Base-by-base conservation (phyloP, 1,139 yeast genomes). In the Zygosaccharomyces pseudobailii region DNA sequence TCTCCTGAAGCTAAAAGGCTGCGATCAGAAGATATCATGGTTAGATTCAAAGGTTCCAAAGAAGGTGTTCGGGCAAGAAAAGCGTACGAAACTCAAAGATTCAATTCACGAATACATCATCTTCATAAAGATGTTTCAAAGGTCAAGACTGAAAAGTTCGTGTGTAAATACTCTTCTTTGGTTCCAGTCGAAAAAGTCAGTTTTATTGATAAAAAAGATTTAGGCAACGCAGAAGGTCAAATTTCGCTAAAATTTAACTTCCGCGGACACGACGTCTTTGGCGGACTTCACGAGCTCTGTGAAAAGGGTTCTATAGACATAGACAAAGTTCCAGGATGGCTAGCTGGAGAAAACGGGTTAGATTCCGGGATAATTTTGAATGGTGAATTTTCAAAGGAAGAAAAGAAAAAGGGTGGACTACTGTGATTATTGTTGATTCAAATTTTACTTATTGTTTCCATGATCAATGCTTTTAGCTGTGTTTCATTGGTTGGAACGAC, bases 181-280 rank as follows among this genome's bases (percentile, higher is more conserved):
- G 43, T 54, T 10, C 61, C 66, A 2, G 58, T 55, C 6, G 51
- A 55, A 19, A 56, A 51, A 35, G 58, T 53, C 3, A 49, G 47
- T 5, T 61, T 56, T 39, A 48, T 45, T 4, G 31, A 57, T 10
- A 46, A 48, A 7, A 47, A 56, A 25, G 45, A 46, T 19, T 33
- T 46, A 38, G 43, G 53, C 32, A 53, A 54, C 40, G 40, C 50
- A 22, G 55, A 52, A 20, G 49, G 47, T 13, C 54, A 52, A 7
- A 58, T 61, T 22, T 51, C 54, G 3, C 67, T 86, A 2, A 74
- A 71, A 21, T 51, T 87, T 24, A 73, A 75, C 49, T 63, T 87
- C 5, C 70, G 75, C 3, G 96, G 96, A 0, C 68, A 71, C n/a
- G 95, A 88, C 62, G 78, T 88, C 1, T 86, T 82, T 73, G 95